Base-by-base conservation (phyloP, 1,284 basidiomycete genomes). In the Ceratobasidium sp. region DNA sequence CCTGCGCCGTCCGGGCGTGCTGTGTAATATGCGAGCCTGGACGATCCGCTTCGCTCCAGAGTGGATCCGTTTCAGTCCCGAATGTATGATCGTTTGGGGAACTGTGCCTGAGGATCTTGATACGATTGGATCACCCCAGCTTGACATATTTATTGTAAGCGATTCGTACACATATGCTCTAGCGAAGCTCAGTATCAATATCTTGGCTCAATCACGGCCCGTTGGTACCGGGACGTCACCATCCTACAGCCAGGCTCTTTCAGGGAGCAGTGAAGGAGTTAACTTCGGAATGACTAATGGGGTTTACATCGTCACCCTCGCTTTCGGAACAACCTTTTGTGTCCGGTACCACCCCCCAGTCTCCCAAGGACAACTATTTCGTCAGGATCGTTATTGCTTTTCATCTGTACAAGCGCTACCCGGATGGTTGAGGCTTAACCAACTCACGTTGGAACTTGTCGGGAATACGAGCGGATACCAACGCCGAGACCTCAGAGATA, bases 21-120 rank as follows among this genome's bases (percentile, higher is more conserved):
- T 49, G 20, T 17, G 7, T 40, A 17, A 7, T 40, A 8, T 40
- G 8, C 38, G 38, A 40, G 38, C 38, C 8, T 40, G 38, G 38
- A 17, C 38, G 8, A 40, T 40, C 7, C 38, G 8, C 7, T 53
- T 31, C 35, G 22, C 60, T 8, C 60, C 60, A 15, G 15, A 31
- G 4, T 64, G 60, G 60, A 50, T 64, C 31, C 49, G 42, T 10
- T 64, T 64, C 20, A 52, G 60, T 29, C 49, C 60, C 15, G 35
- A 42, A 5, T 35, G 25, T 17, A 27, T 64, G 49, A 25, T 64
- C 34, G 25, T 64, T 29, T 64, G 60, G 60, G 60, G 60, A 15
- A 52, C 49, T 4, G 45, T 47, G 17, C 20, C 35, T 2, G 60
- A 64, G 20, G 22, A 38, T 40, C 47, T 64, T 22, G 25, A 45